Percentiles rank a stretch among this genome's conserved stretches.
These are phyloP conservation scores for Cercospora sp. DNA, from an alignment of 2,329 filamentous ascomycete species.

Conservation along the genomic window DNA sequence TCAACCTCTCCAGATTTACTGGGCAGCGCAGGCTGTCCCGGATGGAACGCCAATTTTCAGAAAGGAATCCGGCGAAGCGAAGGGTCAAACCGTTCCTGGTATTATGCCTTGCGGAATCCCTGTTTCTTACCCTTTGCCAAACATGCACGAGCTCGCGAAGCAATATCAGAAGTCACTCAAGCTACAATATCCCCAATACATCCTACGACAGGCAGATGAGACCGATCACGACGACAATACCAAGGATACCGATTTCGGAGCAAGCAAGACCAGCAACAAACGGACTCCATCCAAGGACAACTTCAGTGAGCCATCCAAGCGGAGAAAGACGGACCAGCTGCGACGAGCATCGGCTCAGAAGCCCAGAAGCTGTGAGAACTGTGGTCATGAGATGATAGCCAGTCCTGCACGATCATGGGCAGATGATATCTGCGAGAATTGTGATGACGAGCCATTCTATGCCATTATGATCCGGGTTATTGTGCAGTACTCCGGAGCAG, in stretches of 20 bases:
- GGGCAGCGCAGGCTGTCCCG: neutral
- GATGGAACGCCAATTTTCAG: neutral
- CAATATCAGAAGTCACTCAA: neutral
- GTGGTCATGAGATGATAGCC: neutral
- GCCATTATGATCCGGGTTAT: neutral
- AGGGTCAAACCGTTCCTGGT: neutral
- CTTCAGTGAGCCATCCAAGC: neutral
- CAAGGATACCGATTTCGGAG: neutral
- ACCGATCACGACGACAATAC: neutral
- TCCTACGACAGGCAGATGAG: neutral
- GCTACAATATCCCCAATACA: neutral
- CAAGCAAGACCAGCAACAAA: neutral
- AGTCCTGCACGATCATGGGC: neutral
- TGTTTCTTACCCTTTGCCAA: neutral
- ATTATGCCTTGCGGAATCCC: neutral
- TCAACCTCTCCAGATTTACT: neutral
- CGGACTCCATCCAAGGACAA: neutral
- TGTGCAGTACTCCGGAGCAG: neutral
- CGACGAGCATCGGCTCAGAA: neutral
- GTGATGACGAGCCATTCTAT: neutral
- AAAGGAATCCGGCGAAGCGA: neutral
- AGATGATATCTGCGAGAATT: neutral
- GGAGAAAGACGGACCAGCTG: neutral
- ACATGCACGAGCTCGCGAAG: neutral
- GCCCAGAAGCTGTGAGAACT: neutral